A percentile compares a stretch with the other conserved stretches of the same genome.
Evolutionary conservation across 2,329 filamentous ascomycete genomes (phyloP).

Genomic region (Penicillium sp.): DNA sequence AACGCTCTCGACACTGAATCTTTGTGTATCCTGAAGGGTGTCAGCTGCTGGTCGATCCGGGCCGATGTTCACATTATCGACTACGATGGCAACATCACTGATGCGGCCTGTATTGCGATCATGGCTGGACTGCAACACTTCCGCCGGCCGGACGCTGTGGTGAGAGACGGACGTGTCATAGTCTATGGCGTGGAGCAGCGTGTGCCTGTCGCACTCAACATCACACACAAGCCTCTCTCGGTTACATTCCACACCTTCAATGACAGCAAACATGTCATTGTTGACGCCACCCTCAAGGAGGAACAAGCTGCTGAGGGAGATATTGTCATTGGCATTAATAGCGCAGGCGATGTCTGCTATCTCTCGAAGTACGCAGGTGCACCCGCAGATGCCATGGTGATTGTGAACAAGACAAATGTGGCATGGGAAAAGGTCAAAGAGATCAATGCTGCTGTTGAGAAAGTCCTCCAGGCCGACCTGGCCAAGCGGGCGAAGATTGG

Average conservation of each 20-base stretch:
- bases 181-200: constrained; percentile 82
- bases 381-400: constrained; percentile 72
- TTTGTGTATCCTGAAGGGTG: constrained; percentile 84
- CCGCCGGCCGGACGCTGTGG: constrained; percentile 81
- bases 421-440: constrained; percentile 79
- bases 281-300: constrained; percentile 50
- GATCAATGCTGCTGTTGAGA: constrained; percentile 71
- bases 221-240: constrained; percentile 89
- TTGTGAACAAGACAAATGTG: constrained; percentile 73
- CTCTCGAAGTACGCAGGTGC: constrained; percentile 86
- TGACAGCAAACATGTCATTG: constrained; percentile 44
- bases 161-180: constrained; percentile 79
- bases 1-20: constrained; percentile 94
- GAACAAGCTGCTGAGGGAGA: constrained; percentile 64
- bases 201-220: constrained; percentile 84
- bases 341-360: constrained; percentile 86
- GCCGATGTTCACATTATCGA: constrained; percentile 90
- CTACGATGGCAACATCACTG: constrained; percentile 86
- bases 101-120: constrained; percentile 80
- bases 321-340: constrained; percentile 78
- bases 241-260: constrained; percentile 83
- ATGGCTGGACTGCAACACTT: constrained; percentile 90
- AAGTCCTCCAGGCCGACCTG: constrained; percentile 72
- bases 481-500: constrained; percentile 64
- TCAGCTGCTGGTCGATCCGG: constrained; percentile 87